Base-by-base conservation (phyloP, 2,329 filamentous ascomycete genomes). In the Bisporella sp. region DNA sequence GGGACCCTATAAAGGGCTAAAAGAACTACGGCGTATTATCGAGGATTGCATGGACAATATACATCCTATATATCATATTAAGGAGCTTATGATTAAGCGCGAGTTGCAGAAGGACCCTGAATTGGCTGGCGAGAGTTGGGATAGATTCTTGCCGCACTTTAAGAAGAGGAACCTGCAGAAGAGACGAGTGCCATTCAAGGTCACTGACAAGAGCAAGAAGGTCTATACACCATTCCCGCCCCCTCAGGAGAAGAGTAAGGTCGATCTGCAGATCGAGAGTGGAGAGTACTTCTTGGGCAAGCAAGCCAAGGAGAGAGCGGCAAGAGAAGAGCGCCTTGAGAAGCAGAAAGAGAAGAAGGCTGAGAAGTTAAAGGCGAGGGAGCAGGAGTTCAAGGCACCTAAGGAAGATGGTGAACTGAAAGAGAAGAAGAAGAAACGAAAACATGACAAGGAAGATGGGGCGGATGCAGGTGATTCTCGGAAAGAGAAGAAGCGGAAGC, bases 31-130 rank as follows among this genome's bases (percentile, higher is more conserved):
- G 44, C 79, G 90, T 47, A 83, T 96, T 21, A 81, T 97, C 37
- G 87, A 95, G 68, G 92, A 97, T 69, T 96, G 90, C 72, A 97
- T 99, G 93, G 81, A 81, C 63, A 99, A 99, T 66, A 83, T 96
- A 50, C 93, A 89, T 62, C 85, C 84, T 1, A 87, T 88, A 61
- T 88, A 99, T 71, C 89, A 95, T 59, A 95, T 99, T 71, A 97
- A 99, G 51, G 86, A 91, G 68, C 76, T 93, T 58, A 93, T 95
- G 89, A 93, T 96, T 68, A 95, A 93, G 73, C 83, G 87, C 13
- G 91, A 96, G 70, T 77, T 96, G 21, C 88, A 86, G 51, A 95
- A 95, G 71, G 89, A 96, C 63, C 89, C 90, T 0, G 85, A 86
- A 41, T 77, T 97, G 28, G 87, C 82, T 47, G 82, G 86, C 60